A percentile compares a stretch with the other conserved stretches of the same genome.
phyloP scores from a whole-genome alignment of 768 basidiomycete genomes.

The Mycena vitilis region DNA sequence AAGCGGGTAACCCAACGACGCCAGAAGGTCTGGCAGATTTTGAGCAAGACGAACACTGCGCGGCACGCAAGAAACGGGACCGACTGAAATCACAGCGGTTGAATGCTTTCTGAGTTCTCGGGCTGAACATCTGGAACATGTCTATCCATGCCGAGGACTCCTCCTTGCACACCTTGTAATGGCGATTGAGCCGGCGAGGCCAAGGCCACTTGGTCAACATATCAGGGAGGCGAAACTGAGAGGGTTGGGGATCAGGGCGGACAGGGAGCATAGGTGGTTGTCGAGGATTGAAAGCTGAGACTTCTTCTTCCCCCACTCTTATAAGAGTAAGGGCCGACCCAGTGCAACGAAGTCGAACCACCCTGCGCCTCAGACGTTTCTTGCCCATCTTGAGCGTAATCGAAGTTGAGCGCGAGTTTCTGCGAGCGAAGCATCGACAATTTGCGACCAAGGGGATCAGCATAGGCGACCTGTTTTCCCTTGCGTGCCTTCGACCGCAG shows the following conservation, averaged over 20 bases:
- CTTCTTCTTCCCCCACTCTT: too few relatives aligned
- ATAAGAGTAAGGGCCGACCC: too few relatives aligned
- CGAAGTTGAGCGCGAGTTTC: too few relatives aligned
- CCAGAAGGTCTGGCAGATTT: constrained; percentile 47
- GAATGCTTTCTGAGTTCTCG: constrained; percentile 42
- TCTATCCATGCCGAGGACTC: constrained; percentile 45
- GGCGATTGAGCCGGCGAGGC: constrained; percentile 43
- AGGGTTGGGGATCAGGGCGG: not conserved
- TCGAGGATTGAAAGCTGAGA: too few relatives aligned
- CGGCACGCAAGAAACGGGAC: constrained; percentile 16
- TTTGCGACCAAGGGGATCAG: too few relatives aligned
- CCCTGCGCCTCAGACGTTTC: too few relatives aligned
- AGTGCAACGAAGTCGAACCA: too few relatives aligned
- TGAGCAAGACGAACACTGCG: not conserved
- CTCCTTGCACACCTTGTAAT: constrained; percentile 39
- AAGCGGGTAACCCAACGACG: constrained; percentile 51
- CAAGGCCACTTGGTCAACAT: constrained; percentile 44
- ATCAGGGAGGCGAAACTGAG: constrained; percentile 36
- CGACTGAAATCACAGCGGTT: constrained; percentile 53
- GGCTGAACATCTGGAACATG: constrained; percentile 41
- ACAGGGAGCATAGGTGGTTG: too few relatives aligned
- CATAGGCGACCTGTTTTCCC: too few relatives aligned
- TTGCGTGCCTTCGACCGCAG: too few relatives aligned
- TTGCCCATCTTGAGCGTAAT: too few relatives aligned
- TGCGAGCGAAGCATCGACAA: too few relatives aligned